Evolutionary conservation across 192 early-diverging fungal species (phyloP), one percentile per base, ranked within the genome.

Genomic region (Linnemannia hyalina): DNA sequence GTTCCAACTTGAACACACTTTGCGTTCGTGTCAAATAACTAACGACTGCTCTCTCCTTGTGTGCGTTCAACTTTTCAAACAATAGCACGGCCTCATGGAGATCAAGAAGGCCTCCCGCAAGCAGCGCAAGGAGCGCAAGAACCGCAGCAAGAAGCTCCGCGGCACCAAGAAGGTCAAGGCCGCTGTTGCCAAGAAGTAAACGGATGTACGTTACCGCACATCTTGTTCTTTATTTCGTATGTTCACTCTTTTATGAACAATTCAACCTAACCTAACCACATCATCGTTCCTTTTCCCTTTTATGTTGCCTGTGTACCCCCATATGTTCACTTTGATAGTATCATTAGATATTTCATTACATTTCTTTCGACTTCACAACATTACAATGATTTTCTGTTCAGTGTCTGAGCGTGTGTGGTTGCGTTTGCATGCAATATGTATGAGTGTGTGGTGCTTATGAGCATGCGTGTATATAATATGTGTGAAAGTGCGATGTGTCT

Each of bases 61-160:
- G 55, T 6, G 20, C n/a, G 11, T n/a, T 70, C 83, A 38, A 72
- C 52, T 20, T 71, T 7, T 80, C 22, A 38, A 35, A 47, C 5
- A 75, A 70, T 69, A 90, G 89, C 84, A 88, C 77, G 91, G 91
- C 77, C 89, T 96, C 78, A 93, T 90, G 82, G 94, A 93, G 87
- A 82, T 90, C 82, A 85, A 89, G 87, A 94, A 93, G 89, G 92
- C 92, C 77, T 94, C 96, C 74, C 96, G 96, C 92, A 99, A 98
- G 94, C 98, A 99, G 92, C 95, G 97, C 89, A 99, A 98, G 97
- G 97, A 99, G 90, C 94, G 95, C 90, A 98, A 98, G 95, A 99
- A 99, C 96, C 94, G 98, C 88, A 90, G 93, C 90, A 99, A 99
- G 97, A 99, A 98, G 95, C 92, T 98, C 94, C 94, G 95, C 88